phyloP scores from a whole-genome alignment of 2,329 filamentous ascomycete species.

The Proliferodiscus dingleyae region DNA sequence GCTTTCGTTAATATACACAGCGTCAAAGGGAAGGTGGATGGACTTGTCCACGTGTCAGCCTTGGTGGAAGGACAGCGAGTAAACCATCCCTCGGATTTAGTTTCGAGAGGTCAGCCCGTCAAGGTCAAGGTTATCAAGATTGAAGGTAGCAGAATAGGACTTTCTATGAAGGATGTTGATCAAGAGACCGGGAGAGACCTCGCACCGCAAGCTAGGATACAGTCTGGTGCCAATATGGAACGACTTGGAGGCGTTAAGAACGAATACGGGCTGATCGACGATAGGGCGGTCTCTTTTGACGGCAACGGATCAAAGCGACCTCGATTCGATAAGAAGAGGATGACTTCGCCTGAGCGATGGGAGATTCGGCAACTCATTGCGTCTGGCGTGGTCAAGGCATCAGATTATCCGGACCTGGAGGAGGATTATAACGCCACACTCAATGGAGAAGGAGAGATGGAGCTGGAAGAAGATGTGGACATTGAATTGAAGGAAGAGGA shows the following conservation, averaged over 20 bases:
- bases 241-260: conserved; percentile 65
- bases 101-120: conserved; percentile 74
- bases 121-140: conserved; percentile 92
- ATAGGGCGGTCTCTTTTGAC: conserved; percentile 59
- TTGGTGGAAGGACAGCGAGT: conserved; percentile 81
- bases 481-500: conserved; percentile 97
- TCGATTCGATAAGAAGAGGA: conserved; percentile 72
- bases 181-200: conserved; percentile 82
- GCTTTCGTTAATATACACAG: conserved; percentile 90
- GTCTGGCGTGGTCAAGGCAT: conserved; percentile 86
- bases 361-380: conserved; percentile 96
- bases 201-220: conserved; percentile 69
- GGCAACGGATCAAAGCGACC: conserved; percentile 47
- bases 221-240: conserved; percentile 87
- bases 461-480: conserved; percentile 93
- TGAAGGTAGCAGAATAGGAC: conserved; percentile 72
- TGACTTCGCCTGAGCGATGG: conserved; percentile 97
- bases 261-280: conserved; percentile 47
- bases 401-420: conserved; percentile 90
- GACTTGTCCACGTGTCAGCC: conserved; percentile 88
- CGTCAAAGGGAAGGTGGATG: conserved; percentile 83
- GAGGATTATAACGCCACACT: conserved; percentile 89
- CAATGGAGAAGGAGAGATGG: conserved; percentile 79
- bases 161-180: conserved; percentile 98
- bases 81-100: conserved; percentile 84